phyloP scores from a whole-genome alignment of 176 grass and related monocot genomes.

The Oryza brachyantha region DNA sequence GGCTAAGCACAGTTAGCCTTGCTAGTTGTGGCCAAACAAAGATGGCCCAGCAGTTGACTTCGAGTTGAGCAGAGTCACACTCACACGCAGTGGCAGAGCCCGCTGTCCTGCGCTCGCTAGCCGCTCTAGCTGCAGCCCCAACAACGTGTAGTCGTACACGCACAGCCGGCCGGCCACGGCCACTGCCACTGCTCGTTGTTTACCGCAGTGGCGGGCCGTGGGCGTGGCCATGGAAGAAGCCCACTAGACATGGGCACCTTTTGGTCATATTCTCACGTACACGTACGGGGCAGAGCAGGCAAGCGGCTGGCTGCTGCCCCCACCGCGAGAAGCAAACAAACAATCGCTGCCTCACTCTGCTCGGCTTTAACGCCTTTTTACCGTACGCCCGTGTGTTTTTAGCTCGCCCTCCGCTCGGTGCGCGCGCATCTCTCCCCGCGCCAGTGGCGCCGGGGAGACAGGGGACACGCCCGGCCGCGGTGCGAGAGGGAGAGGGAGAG shows the following conservation, averaged over 20 bases:
- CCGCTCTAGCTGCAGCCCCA: too few species aligned
- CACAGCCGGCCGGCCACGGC: too few species aligned
- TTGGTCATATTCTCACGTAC: slow-evolving; percentile 13
- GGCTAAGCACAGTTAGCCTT: too few species aligned
- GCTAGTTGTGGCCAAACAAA: background rate
- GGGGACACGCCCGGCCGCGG: slow-evolving; percentile 1
- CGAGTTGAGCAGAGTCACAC: too few species aligned
- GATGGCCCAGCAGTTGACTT: background rate
- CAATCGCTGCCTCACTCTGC: background rate
- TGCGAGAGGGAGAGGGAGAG: background rate
- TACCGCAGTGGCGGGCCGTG: background rate
- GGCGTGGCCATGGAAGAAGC: background rate
- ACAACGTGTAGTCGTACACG: too few species aligned
- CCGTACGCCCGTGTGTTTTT: background rate
- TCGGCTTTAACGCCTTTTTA: background rate
- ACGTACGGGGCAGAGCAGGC: background rate
- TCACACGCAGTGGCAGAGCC: too few species aligned
- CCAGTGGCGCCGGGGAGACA: slow-evolving; percentile 16
- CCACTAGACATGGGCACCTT: background rate
- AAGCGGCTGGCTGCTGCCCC: background rate
- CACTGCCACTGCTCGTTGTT: background rate
- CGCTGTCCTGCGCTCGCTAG: too few species aligned
- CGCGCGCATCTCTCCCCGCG: background rate
- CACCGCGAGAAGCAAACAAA: slow-evolving; percentile 31
- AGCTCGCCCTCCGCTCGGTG: background rate